Percentiles rank a stretch among this genome's conserved stretches.
Evolutionary conservation across 441 rosid genomes (phyloP).

Genomic region (Omphalea diandra): DNA sequence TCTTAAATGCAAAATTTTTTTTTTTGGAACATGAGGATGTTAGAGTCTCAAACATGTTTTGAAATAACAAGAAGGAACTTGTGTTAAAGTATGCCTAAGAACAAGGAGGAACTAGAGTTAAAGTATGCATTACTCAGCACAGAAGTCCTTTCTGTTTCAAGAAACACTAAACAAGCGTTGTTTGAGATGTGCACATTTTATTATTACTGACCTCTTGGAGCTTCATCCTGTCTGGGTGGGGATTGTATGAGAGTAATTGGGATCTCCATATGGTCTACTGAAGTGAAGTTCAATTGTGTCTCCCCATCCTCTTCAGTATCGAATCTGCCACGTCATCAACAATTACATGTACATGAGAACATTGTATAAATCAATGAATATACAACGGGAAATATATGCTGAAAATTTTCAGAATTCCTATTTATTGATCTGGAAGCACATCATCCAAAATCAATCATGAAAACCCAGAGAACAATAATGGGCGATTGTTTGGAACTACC

Average conservation of each 20-base stretch:
- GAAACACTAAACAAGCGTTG: neutral
- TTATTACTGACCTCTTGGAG: conserved; percentile 53
- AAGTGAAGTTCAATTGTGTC: conserved; percentile 51
- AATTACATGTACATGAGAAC: neutral
- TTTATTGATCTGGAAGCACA: conserved; percentile 1
- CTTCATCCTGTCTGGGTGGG: conserved; percentile 46
- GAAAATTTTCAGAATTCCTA: neutral
- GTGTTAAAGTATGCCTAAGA: neutral
- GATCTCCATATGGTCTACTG: conserved; percentile 48
- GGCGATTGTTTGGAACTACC: conserved; percentile 39
- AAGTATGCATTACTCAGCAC: neutral
- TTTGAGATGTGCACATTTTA: neutral
- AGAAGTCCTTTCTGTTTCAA: neutral
- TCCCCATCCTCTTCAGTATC: conserved; percentile 75
- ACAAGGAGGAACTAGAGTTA: neutral
- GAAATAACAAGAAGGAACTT: neutral
- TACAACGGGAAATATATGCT: neutral
- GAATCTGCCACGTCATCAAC: conserved; percentile 50
- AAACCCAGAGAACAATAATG: conserved; percentile 9
- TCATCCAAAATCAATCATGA: neutral
- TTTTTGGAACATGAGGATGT: neutral
- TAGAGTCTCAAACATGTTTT: neutral
- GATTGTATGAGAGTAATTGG: conserved; percentile 53
- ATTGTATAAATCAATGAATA: neutral
- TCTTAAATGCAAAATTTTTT: neutral